Evolutionary conservation across 495 filamentous ascomycete genomes (phyloP), one percentile per base, ranked within the genome.

Genomic region (Trichocladium uniseriatum): DNA sequence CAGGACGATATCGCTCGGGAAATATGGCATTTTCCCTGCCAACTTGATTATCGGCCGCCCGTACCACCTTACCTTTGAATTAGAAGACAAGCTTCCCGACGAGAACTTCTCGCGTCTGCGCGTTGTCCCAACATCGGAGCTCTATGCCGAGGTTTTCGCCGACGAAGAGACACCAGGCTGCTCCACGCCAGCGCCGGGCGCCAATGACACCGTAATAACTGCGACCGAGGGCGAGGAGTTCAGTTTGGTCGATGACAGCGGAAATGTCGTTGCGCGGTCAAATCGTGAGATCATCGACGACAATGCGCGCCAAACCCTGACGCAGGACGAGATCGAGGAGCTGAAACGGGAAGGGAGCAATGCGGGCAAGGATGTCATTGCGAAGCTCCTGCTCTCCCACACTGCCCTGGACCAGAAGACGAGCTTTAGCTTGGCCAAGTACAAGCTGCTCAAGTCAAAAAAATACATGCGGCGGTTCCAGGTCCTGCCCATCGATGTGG

Each of bases 381-480:
- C 83, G 31, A 92, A 87, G 63, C 75, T 98, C 2, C 68, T 98
- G 60, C 73, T 84, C 16, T 88, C 86, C 13, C 92, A 98, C 67
- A 78, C 80, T 3, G 86, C 83, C 0, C 69, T 97, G 22, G 89
- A 94, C 52, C 84, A 98, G 70, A 98, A 97, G 71, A 96, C 92
- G 0, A 77, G 83, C 2, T 98, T 94, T 65, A 88, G 86, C 6
- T 69, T 95, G 16, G 89, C 90, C 19, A 98, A 98, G 63, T 98
- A 98, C 61, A 94, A 89, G 39, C 70, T 97, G 14, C 77, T 92
- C 18, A 98, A 98, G 72, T 82, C 83, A 35, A 91, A 82, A 63
- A 98, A 98, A 69, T 97, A 94, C 60, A 77, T 95, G 52, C 79
- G 81, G 52, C 72, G 89, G 16, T 96, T 98, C 53, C 89, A 84